Conservation (phyloP, 2,329 filamentous ascomycete species). For the Aspergillus novofumigatus region DNA sequence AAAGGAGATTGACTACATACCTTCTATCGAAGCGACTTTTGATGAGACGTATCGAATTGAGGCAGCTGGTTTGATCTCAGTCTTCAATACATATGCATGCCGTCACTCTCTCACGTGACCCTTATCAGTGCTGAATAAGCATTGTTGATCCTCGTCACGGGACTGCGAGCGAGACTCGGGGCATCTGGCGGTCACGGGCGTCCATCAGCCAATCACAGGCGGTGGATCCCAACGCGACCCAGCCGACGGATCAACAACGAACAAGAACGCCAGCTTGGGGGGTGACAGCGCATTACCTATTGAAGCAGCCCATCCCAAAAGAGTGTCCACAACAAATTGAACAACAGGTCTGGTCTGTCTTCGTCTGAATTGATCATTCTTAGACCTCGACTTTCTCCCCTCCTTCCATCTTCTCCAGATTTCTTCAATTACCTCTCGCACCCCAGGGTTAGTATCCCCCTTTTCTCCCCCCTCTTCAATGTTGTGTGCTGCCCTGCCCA, state of each 20-base stretch:
- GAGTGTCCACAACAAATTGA: slow-evolving; percentile 46
- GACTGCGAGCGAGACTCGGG: not conserved
- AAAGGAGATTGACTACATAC: not conserved
- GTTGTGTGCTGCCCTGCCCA: slow-evolving; percentile 23
- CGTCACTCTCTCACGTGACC: not conserved
- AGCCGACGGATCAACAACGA: slow-evolving; percentile 33
- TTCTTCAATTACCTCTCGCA: not conserved
- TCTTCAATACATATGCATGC: slow-evolving; percentile 7
- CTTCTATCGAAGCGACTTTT: not conserved
- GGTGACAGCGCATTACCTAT: slow-evolving; percentile 33
- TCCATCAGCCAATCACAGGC: slow-evolving; percentile 24
- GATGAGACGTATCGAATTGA: not conserved
- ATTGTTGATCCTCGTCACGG: not conserved
- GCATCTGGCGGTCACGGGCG: slow-evolving; percentile 13
- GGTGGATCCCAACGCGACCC: slow-evolving; percentile 31
- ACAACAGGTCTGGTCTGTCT: slow-evolving; percentile 30
- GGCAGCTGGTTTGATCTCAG: not conserved
- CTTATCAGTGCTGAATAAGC: not conserved
- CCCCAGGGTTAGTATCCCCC: slow-evolving; percentile 14
- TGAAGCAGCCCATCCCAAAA: not conserved
- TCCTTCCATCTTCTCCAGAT: slow-evolving; percentile 3
- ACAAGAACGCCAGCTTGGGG: slow-evolving; percentile 12
- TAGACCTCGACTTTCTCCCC: slow-evolving; percentile 5
- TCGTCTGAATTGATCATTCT: slow-evolving; percentile 7
- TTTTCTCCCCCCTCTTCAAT: slow-evolving; percentile 18